Conservation (phyloP, 2,329 filamentous ascomycete genomes). For the Podosphaera xanthii region DNA sequence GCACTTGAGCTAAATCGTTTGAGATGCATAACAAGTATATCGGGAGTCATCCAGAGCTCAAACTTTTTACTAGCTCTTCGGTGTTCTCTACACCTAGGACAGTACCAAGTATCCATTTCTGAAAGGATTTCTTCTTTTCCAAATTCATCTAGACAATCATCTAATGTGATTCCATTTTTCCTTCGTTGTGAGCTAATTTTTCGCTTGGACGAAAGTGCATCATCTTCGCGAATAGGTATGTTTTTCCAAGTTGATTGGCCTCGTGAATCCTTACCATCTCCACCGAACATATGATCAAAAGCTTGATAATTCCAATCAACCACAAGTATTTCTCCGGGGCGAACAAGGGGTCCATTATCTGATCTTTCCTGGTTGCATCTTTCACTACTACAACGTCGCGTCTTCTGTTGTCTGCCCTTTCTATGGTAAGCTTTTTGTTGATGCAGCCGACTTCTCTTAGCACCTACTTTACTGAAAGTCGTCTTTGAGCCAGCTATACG, state of each 20-base stretch:
- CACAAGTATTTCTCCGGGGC: constrained; percentile 63
- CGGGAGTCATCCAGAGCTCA: constrained; percentile 87
- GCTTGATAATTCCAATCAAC: constrained; percentile 62
- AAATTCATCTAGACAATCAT: constrained; percentile 86
- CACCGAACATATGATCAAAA: constrained; percentile 45
- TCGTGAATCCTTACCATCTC: constrained; percentile 21
- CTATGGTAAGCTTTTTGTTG: background rate
- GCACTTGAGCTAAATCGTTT: constrained; percentile 84
- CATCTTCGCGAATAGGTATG: constrained; percentile 27
- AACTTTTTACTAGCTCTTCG: constrained; percentile 87
- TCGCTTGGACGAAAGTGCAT: constrained; percentile 40
- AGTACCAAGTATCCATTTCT: constrained; percentile 94
- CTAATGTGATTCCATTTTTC: constrained; percentile 58
- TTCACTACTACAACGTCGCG: background rate
- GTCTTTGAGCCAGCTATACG: constrained; percentile 7
- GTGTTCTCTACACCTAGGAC: constrained; percentile 83
- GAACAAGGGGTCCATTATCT: constrained; percentile 42
- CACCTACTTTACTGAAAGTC: too few relatives aligned
- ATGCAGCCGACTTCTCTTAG: background rate
- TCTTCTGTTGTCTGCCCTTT: background rate
- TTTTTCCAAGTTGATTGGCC: constrained; percentile 35
- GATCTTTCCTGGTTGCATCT: constrained; percentile 1
- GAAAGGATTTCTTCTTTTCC: constrained; percentile 84
- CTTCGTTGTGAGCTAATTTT: constrained; percentile 39
- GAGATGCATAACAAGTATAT: constrained; percentile 83